Conservation (phyloP, 148 eudicot genomes). For the Suaeda aralocaspica region DNA sequence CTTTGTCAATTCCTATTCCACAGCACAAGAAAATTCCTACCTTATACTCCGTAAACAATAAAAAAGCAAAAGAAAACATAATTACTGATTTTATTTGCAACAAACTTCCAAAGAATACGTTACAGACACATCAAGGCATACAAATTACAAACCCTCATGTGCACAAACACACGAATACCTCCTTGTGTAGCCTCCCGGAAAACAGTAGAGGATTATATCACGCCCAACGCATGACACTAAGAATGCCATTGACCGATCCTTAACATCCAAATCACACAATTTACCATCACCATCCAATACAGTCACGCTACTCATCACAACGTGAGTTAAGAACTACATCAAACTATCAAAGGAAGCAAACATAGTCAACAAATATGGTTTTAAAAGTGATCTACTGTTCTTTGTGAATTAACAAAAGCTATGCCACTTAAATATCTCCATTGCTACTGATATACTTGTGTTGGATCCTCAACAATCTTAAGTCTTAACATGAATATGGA, state of each 20-base stretch:
- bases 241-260: not conserved
- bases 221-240: not conserved
- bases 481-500: no score
- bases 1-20: conserved; percentile 1
- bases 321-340: not conserved
- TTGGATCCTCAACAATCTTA: no score
- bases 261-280: not conserved
- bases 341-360: not conserved
- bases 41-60: no score
- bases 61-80: not conserved
- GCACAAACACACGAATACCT: not conserved
- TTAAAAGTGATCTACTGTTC: no score
- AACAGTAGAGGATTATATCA: not conserved
- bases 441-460: no score
- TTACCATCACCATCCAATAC: not conserved
- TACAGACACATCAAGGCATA: not conserved
- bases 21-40: not conserved
- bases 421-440: no score
- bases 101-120: not conserved
- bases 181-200: not conserved
- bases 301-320: not conserved
- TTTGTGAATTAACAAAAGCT: no score
- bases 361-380: not conserved
- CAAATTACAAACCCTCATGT: not conserved
- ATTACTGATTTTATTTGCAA: not conserved